Evolutionary conservation across 2,329 filamentous ascomycete species (phyloP).

Genomic region (Plenodomus biglobosus): DNA sequence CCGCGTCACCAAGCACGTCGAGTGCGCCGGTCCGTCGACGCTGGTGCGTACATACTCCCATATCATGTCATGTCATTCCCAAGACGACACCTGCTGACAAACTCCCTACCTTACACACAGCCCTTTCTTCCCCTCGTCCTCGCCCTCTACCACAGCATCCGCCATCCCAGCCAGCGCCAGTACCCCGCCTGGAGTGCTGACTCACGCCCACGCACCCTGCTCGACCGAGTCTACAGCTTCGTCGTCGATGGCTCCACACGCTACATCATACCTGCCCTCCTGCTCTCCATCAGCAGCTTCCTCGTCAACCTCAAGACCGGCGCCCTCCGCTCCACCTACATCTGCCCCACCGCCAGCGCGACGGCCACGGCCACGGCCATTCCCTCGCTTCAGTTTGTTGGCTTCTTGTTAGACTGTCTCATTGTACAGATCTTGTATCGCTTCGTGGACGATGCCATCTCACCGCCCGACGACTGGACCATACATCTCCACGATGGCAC

Average conservation of each 20-base stretch:
- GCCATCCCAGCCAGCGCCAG: slow-evolving; percentile 25
- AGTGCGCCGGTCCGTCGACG: slow-evolving; percentile 36
- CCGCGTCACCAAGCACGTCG: slow-evolving; percentile 31
- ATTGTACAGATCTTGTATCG: slow-evolving; percentile 28
- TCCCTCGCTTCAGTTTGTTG: slow-evolving; percentile 34
- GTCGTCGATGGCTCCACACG: slow-evolving; percentile 32
- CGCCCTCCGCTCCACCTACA: slow-evolving; percentile 35
- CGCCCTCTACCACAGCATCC: slow-evolving; percentile 35
- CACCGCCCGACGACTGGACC: slow-evolving; percentile 24
- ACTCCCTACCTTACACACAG: slow-evolving; percentile 8
- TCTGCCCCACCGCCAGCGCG: slow-evolving; percentile 33
- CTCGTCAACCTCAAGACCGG: slow-evolving; percentile 33
- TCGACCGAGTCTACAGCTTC: slow-evolving; percentile 32
- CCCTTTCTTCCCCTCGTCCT: slow-evolving; percentile 37
- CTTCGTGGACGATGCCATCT: slow-evolving; percentile 32
- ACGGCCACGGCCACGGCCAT: slow-evolving; percentile 26
- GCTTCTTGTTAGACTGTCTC: slow-evolving; percentile 33
- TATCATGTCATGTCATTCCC: no score
- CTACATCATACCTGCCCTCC: slow-evolving; percentile 35
- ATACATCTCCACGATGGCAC: slow-evolving; percentile 32
- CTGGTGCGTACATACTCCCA: slow-evolving; percentile 23
- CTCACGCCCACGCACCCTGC: slow-evolving; percentile 20
- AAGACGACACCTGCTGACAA: no score
- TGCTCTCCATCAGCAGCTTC: slow-evolving; percentile 38
- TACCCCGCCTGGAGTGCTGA: slow-evolving; percentile 35